Evolutionary conservation across 176 grass and related monocot genomes (phyloP).

Genomic region (Zoysia japonica): DNA sequence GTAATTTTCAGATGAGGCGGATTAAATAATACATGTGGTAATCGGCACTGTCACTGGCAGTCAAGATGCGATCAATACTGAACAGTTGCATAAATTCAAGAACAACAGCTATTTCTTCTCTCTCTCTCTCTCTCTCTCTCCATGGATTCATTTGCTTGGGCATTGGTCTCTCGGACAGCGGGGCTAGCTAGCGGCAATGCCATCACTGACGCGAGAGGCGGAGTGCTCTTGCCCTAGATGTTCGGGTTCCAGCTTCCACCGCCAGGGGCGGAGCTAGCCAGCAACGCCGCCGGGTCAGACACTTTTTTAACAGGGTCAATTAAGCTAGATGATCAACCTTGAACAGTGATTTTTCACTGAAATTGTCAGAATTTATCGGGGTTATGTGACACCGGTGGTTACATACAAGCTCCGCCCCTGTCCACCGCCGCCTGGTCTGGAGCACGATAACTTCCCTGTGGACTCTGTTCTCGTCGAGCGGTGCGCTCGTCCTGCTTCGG

Average conservation of each 20-base stretch:
- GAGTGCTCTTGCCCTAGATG: conserved; percentile 15
- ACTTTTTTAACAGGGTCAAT: no score
- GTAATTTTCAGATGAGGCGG: conserved; percentile 25
- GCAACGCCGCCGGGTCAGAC: no score
- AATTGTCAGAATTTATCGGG: no score
- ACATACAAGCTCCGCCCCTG: no score
- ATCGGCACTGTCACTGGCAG: conserved; percentile 62
- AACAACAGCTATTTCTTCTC: conserved; percentile 2
- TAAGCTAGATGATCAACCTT: no score
- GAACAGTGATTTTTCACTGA: no score
- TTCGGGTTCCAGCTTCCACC: conserved; percentile 30
- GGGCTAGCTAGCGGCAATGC: conserved; percentile 21
- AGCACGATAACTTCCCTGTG: conserved; percentile 15
- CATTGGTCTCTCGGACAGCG: conserved; percentile 18
- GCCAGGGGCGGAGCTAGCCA: no score
- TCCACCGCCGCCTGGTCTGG: not conserved
- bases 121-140: not conserved
- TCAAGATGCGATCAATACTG: not conserved
- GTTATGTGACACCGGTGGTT: no score
- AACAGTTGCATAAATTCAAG: conserved; percentile 32
- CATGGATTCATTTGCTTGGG: conserved; percentile 45
- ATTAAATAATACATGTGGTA: conserved; percentile 26
- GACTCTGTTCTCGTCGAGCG: conserved; percentile 50
- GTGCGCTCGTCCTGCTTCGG: conserved; percentile 57
- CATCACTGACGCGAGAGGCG: not conserved